Evolutionary conservation across 2,329 filamentous ascomycete species (phyloP), one percentile per base, ranked within the genome.

Genomic region (Exophiala viscosa): DNA sequence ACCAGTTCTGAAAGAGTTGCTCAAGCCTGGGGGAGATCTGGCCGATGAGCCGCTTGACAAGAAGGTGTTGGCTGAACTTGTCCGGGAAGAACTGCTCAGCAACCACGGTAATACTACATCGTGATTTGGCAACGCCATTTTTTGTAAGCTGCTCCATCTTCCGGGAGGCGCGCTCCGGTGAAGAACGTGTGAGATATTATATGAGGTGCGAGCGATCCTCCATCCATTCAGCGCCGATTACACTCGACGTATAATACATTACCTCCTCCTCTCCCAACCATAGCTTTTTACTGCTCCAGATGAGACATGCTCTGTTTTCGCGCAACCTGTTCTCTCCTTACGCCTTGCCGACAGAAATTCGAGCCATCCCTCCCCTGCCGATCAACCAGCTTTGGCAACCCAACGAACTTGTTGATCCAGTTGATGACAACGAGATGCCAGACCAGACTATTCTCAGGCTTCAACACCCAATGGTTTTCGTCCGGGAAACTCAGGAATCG

Each of bases 351-450:
- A 35, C 54, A 60, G 40, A 57, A 61, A 4, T 54, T 53, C 15
- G 50, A 55, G 2, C 57, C 61, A 45, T 60, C 60, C 36, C 59
- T 52, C 13, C 58, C 61, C 17, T 67, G 62, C 34, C 70, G 64
- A 8, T 69, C 66, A 3, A 66, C 65, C 45, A 75, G 71, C n/a
- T 71, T 66, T 18, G 74, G 70, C 51, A 83, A 62, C 1, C 80
- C 81, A 2, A 75, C 76, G 64, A 81, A 76, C 57, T 75, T 75
- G 65, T 84, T 84, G 60, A 87, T 82, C 83, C 88, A 96, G 50
- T 82, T 82, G 28, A 96, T 66, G 13, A 97, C 90, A 52, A 90
- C 87, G 50, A 81, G 81, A 65, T 97, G 90, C 93, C 93, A 97
- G 15, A 95, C 79, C 14, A 96, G 73, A 3, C 85, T 87, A 69